These are phyloP conservation scores for Tulasnella sp. DNA, from an alignment of 768 basidiomycete species.

Conservation along the genomic window DNA sequence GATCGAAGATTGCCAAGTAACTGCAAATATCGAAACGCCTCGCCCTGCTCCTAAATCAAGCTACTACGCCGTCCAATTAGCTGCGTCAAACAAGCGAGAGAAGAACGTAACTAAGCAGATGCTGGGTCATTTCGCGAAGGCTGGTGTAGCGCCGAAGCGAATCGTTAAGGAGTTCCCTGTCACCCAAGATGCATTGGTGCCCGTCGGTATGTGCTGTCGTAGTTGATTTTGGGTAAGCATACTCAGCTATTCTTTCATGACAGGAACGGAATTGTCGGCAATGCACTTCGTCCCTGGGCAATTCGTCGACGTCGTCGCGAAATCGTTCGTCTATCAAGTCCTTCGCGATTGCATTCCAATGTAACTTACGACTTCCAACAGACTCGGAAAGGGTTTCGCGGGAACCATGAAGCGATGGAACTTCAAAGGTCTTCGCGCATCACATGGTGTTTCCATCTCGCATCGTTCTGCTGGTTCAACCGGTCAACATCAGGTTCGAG, in stretches of 20 bases:
- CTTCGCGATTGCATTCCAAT: neutral
- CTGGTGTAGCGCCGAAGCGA: constrained; percentile 69
- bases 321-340: constrained; percentile 51
- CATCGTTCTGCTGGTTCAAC: constrained; percentile 91
- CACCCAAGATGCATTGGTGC: constrained; percentile 78
- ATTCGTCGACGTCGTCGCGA: constrained; percentile 81
- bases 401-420: constrained; percentile 96
- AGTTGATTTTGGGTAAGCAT: neutral
- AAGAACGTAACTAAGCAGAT: constrained; percentile 69
- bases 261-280: constrained; percentile 82
- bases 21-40: constrained; percentile 57
- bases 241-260: neutral
- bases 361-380: constrained; percentile 24
- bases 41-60: constrained; percentile 48
- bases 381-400: constrained; percentile 94
- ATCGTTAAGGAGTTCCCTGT: constrained; percentile 83
- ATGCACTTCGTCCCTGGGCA: constrained; percentile 97
- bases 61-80: constrained; percentile 91
- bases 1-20: constrained; percentile 86
- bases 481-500: constrained; percentile 81
- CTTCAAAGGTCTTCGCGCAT: constrained; percentile 81
- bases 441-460: constrained; percentile 91
- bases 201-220: constrained; percentile 52
- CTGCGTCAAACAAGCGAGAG: constrained; percentile 60
- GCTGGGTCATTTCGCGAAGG: constrained; percentile 81